phyloP scores from a whole-genome alignment of 805 yeast genomes.

The Tetrapisispora arboricola region DNA sequence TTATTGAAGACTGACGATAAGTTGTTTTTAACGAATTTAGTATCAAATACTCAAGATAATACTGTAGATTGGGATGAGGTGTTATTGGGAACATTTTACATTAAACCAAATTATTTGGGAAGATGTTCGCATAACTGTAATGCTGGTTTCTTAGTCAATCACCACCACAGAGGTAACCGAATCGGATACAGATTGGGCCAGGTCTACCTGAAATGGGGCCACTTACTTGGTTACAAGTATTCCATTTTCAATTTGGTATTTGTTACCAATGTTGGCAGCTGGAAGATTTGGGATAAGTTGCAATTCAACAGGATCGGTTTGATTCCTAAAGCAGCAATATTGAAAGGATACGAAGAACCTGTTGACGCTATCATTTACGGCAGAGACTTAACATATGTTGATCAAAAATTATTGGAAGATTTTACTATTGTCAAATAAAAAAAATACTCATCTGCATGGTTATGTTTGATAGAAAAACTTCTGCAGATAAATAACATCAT shows the following conservation, averaged over 20 bases:
- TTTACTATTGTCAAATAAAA: constrained; percentile 3
- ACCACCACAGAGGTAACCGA: constrained; percentile 49
- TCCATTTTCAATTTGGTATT: constrained; percentile 84
- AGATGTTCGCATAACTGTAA: constrained; percentile 82
- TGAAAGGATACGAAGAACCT: constrained; percentile 51
- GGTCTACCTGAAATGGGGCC: constrained; percentile 62
- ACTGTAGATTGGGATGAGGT: constrained; percentile 34
- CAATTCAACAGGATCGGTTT: constrained; percentile 76
- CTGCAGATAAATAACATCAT: no score
- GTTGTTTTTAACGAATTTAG: constrained; percentile 2
- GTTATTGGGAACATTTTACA: constrained; percentile 64
- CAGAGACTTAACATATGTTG: constrained; percentile 37
- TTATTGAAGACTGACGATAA: constrained; percentile 38
- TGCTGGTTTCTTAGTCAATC: constrained; percentile 72
- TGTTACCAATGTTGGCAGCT: constrained; percentile 67
- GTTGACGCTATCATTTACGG: constrained; percentile 78
- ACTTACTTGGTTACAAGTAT: constrained; percentile 65
- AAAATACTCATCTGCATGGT: neutral
- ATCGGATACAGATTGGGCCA: constrained; percentile 64
- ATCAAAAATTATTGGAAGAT: constrained; percentile 19
- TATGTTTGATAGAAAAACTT: no score
- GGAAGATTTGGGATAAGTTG: constrained; percentile 68
- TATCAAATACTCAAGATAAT: constrained; percentile 19
- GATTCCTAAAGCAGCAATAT: constrained; percentile 60
- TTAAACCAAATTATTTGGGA: constrained; percentile 81